Evolutionary conservation across 2,329 filamentous ascomycete genomes (phyloP).

Genomic region (Ceratocystis diversiconidia): DNA sequence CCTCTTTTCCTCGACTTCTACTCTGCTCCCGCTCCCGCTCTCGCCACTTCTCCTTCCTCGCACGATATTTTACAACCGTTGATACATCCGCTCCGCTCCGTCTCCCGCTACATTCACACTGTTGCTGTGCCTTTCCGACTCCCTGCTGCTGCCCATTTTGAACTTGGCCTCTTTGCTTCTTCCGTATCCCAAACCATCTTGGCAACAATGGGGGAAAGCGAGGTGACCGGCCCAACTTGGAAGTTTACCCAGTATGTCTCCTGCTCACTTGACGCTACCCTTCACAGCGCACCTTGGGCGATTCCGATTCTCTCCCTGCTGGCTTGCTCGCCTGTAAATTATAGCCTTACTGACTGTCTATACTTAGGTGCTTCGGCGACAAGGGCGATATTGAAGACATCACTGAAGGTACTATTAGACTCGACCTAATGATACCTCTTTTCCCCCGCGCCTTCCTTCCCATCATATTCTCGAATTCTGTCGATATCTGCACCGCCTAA

Average conservation of each 20-base stretch:
- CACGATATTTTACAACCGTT: not conserved
- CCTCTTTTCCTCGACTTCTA: not conserved
- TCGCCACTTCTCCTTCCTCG: not conserved
- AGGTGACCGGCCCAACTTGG: slow-evolving; percentile 90
- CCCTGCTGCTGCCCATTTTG: not conserved
- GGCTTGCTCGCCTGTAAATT: not conserved
- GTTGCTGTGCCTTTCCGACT: not conserved
- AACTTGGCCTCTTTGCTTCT: slow-evolving; percentile 7
- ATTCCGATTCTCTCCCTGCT: not conserved
- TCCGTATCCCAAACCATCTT: slow-evolving; percentile 46
- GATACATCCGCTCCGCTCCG: not conserved
- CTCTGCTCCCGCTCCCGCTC: not conserved
- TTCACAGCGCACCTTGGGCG: not conserved
- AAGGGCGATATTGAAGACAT: slow-evolving; percentile 99
- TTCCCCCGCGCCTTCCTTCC: not conserved
- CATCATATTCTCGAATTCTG: not conserved
- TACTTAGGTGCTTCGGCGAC: slow-evolving; percentile 85
- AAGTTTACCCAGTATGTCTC: slow-evolving; percentile 93
- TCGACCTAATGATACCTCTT: not conserved
- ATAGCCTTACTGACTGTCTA: slow-evolving; percentile 13
- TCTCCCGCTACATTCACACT: not conserved
- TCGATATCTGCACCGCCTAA: not conserved
- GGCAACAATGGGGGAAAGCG: slow-evolving; percentile 84
- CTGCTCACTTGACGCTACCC: not conserved
- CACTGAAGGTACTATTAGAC: slow-evolving; percentile 59